Evolutionary conservation across 331 rosid species (phyloP), one percentile per base, ranked within the genome.

Genomic region (Acacia pycnantha): DNA sequence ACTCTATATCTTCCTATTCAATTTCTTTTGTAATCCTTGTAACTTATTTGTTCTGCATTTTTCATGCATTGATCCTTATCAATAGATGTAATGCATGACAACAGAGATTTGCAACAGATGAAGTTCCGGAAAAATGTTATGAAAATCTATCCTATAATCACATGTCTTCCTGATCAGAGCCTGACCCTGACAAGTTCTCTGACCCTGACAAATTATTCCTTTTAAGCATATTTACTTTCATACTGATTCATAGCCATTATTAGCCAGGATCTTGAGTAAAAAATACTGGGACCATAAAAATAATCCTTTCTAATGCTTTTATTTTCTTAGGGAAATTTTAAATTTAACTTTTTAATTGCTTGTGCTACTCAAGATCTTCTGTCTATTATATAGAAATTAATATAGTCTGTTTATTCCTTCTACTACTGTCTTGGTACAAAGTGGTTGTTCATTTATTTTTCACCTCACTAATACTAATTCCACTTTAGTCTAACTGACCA

Each of bases 1-100:
- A 9, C 74, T 86, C 68, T 0, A n/a, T 70, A 26, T 70, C 78
- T 62, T 76, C 71, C 41, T 64, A 10, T 33, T 67, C 48, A 67
- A 4, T 67, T 67, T 67, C 70, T 67, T 66, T 16, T 67, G 8
- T 11, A 18, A 35, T 67, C 47, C 5, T 66, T 67, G 24, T 24
- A 67, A 19, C 47, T 19, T 18, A 8, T 35, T 66, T 31, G 21
- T 67, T 67, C 72, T 67, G 21, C 47, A 67, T 35, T 67, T 67
- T 67, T 67, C 72, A 37, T 35, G 73, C 48, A 67, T 19, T 37
- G 24, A 19, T 19, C 73, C 47, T 67, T 37, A 21, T 47, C 13
- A 29, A 15, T 65, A 18, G 22, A 65, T 31, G 44, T 33, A 29
- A 65, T 33, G 44, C 71, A 33, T 65, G 44, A 65, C 43, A 5